Base-by-base conservation (phyloP, 768 basidiomycete genomes). In the Mycena indigotica region DNA sequence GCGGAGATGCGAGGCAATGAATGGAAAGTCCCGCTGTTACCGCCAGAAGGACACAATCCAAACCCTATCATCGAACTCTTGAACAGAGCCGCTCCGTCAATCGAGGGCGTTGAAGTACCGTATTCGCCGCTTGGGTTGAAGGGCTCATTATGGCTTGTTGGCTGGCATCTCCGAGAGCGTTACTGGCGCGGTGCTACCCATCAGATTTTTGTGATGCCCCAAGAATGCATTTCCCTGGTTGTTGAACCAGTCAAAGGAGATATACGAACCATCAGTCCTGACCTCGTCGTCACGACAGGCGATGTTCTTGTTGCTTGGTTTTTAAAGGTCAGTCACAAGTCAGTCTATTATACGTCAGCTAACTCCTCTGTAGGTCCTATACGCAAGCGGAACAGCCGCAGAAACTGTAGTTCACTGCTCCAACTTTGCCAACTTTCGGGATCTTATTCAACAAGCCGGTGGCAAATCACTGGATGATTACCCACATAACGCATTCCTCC, bases 241-340 rank as follows among this genome's bases (percentile, higher is more conserved):
- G 73, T 75, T 2, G 68, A 74, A 15, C 57, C 63, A 6, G 71
- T 72, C 8, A 70, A 70, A 30, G 41, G 57, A 12, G 67, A 68
- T 19, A 61, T 75, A 15, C 58, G 60, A 25, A 53, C 53, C 12
- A 61, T 66, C 15, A 57, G 64, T 19, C 35, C 59, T 30, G 55
- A 55, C 1, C 58, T 64, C 0, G 49, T 59, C 32, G 66, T 72
- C 29, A 69, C 72, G 16, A 75, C 76, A 1, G 76, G 77, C 1
- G 77, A 78, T 56, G 67, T 78, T 29, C 67, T 78, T 19, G 70
- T 71, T 4, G 75, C 77, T 3, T 80, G 78, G 77, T 41, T 76
- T 23, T 61, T 75, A 58, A 77, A 78, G 66, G 77, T 77, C n/a
- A 49, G 19, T 5, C 13, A n/a, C n/a, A n/a, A n/a, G n/a, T n/a